A percentile compares a stretch with the other conserved stretches of the same genome.
These are phyloP conservation scores for Polyporus tsugae DNA, from an alignment of 1,284 basidiomycete species.

Conservation along the genomic window DNA sequence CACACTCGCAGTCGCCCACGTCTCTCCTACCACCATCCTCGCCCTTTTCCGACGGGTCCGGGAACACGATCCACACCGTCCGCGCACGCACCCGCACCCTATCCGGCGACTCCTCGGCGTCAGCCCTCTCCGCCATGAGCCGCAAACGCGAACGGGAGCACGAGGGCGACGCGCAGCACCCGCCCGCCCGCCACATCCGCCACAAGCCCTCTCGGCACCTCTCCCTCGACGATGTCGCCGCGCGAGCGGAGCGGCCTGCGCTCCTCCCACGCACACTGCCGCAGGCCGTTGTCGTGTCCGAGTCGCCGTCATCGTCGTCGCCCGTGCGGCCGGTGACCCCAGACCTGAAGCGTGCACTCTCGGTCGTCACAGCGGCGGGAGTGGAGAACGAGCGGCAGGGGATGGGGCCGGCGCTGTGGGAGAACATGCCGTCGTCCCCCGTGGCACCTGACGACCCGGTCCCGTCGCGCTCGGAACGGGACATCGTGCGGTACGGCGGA, in stretches of 20 bases:
- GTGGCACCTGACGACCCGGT: conserved; percentile 48
- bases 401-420: conserved; percentile 56
- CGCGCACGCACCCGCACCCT: conserved; percentile 30
- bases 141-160: conserved; percentile 25
- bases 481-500: conserved; percentile 55
- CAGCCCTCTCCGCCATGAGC: conserved; percentile 10
- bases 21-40: conserved; percentile 30
- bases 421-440: conserved; percentile 78
- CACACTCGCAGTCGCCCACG: conserved; percentile 25
- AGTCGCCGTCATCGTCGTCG: conserved; percentile 19
- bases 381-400: conserved; percentile 32
- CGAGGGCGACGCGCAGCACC: conserved; percentile 7
- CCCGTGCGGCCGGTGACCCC: conserved; percentile 33
- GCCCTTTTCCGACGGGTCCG: conserved; percentile 41
- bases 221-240: conserved; percentile 64
- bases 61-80: conserved; percentile 39
- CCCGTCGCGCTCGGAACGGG: conserved; percentile 41
- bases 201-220: conserved; percentile 38
- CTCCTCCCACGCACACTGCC: conserved; percentile 31
- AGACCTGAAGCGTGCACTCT: conserved; percentile 35
- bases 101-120: conserved; percentile 24
- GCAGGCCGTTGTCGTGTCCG: conserved; percentile 13
- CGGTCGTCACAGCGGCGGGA: neutral
- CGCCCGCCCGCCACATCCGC: conserved; percentile 20
- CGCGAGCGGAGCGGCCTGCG: conserved; percentile 40